Base-by-base conservation (phyloP, 225 moss, liverwort and hornwort genomes). In the Ulota crispa region DNA sequence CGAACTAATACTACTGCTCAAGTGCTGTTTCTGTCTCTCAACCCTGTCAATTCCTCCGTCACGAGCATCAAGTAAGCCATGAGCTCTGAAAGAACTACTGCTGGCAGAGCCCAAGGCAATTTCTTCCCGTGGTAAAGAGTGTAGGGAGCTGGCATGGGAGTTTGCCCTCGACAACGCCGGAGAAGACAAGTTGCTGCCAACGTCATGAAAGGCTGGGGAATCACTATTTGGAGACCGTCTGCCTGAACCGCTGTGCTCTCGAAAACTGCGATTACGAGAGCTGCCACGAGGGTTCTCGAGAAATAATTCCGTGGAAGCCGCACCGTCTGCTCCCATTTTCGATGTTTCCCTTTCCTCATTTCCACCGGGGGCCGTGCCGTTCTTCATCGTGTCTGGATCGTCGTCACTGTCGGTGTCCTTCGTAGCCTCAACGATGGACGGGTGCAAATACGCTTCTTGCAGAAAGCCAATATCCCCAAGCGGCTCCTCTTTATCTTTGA, bases 391-490 rank as follows among this genome's bases (percentile, higher is more conserved):
- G 23, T 84, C 88, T 41, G 84, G 82, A 34, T 87, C 85, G 26
- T 88, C 90, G 2, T 87, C 84, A 26, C 75, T 82, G 8, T 85
- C 84, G n/a, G 56, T 78, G 24, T 78, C 86, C 10, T 72, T 39
- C 2, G 77, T 1, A 66, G 89, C 83, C 36, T 60, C 56, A 16
- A 73, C 78, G n/a, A 91, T 89, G 63, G 89, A 90, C 34, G 95
- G 94, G 85, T 95, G 94, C 83, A 95, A 30, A 57, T 95, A 97
- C 2, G 93, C 88, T 6, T 75, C 82, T 43, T 88, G 81, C 56
- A 97, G 77, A 70, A 93, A 85, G 21, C 13, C 50, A n/a, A 27
- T 42, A 16, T 89, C 70, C 12, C 86, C 69, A 0, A 86, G 31
- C 11, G 87, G 91, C 3, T 91, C 93, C 32, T 20, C 36, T 2